Conservation (phyloP, 257 asterid genomes). For the Nicotiana sylvestris region DNA sequence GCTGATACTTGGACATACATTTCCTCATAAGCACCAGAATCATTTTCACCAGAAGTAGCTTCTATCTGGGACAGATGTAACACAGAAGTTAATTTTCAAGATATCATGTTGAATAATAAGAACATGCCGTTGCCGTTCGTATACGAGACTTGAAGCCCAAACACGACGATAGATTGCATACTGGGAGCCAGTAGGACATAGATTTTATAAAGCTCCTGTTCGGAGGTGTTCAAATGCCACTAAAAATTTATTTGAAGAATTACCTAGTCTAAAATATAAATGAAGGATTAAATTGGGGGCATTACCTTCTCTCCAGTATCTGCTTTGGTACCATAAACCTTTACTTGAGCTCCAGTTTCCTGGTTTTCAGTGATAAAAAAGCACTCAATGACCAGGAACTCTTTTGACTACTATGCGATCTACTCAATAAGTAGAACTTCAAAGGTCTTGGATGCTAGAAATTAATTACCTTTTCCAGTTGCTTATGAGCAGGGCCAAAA, state of each 20-base stretch:
- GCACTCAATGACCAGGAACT: not conserved
- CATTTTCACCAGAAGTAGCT: constrained; percentile 55
- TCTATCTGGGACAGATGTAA: constrained; percentile 46
- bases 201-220: not conserved
- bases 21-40: constrained; percentile 45
- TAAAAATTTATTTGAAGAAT: no score
- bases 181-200: not conserved
- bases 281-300: not conserved
- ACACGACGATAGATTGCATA: not conserved
- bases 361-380: constrained; percentile 27
- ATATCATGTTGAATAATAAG: not conserved
- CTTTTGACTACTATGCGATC: not conserved
- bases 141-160: not conserved
- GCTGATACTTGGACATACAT: constrained; percentile 75
- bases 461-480: constrained; percentile 72
- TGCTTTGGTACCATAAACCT: constrained; percentile 64
- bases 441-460: constrained; percentile 7
- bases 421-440: constrained; percentile 16
- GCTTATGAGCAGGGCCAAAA: constrained; percentile 67
- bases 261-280: not conserved
- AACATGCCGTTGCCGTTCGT: not conserved
- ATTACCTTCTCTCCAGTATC: constrained; percentile 66
- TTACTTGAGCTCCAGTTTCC: constrained; percentile 96
- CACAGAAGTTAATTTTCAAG: not conserved
- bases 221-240: not conserved